Evolutionary conservation across 2,329 filamentous ascomycete genomes (phyloP), one percentile per base, ranked within the genome.

Genomic region (Stagonosporopsis rhizophila): DNA sequence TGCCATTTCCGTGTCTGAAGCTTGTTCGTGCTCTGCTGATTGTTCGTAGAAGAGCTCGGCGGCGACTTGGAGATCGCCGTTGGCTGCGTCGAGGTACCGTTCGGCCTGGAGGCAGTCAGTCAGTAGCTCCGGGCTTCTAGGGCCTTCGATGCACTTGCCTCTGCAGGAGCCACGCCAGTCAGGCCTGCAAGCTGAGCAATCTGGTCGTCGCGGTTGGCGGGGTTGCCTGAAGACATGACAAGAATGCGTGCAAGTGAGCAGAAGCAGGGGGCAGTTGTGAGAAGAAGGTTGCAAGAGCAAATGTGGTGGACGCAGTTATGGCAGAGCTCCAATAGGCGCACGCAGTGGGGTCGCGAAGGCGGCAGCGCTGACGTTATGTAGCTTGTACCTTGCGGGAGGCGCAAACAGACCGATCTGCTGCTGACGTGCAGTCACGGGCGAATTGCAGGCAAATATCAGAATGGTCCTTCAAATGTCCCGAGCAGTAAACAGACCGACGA

Each of bases 11-110:
- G 62, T 59, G 66, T 72, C 72, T 34, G 67, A 65, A 9, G 68
- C 62, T 49, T 68, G 65, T 8, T 57, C 54, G 39, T 60, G 50
- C 23, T 66, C 60, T 20, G 64, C 60, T 19, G 66, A 65, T 48
- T 75, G 73, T 47, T 79, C 78, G 60, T 76, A 81, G 75, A 73
- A 81, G 59, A 80, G 75, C 9, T 71, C 67, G 42, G 78, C 75
- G 37, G 80, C 79, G 58, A 77, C 70, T 50, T 78, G 75, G 38
- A 82, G 69, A 57, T 81, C 74, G 68, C 80, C 80, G 74, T 81
- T 75, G 52, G 75, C 71, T 8, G 78, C 71, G 60, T 67, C 69
- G 48, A 82, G 74, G 54, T 76, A 76, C 44, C 73, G 71, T 70
- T 80, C 76, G 39, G 80, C 80, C 80, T 82, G 51, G 40, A 38